phyloP scores from a whole-genome alignment of 179 eudicot genomes.

The Beta corolliflora region DNA sequence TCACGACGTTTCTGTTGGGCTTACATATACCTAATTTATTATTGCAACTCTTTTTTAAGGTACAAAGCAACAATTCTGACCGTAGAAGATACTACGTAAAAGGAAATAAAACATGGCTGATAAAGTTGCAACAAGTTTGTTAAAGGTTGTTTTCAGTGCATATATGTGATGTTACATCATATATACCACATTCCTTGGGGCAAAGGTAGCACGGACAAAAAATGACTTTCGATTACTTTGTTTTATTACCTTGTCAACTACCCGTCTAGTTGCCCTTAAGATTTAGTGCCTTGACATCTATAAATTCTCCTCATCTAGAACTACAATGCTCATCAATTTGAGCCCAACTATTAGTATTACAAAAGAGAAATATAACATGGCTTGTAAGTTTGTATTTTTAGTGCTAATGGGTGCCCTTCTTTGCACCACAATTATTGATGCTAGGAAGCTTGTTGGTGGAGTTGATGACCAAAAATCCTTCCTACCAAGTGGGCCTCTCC shows the following conservation, averaged over 20 bases:
- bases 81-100: background rate
- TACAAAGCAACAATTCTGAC: background rate
- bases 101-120: background rate
- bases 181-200: background rate
- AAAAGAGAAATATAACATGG: conserved; percentile 14
- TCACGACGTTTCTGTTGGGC: conserved; percentile 21
- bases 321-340: conserved; percentile 6
- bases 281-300: conserved; percentile 23
- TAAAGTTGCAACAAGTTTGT: conserved; percentile 14
- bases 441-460: conserved; percentile 35
- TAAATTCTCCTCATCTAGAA: conserved; percentile 19
- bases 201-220: conserved; percentile 24
- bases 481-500: conserved; percentile 6
- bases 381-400: conserved; percentile 22
- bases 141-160: conserved; percentile 9
- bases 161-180: background rate
- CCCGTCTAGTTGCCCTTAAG: conserved; percentile 5
- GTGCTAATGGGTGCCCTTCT: conserved; percentile 35
- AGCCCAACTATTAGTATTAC: background rate
- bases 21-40: background rate
- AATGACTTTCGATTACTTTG: conserved; percentile 6
- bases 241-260: conserved; percentile 20
- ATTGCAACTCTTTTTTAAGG: background rate
- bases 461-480: conserved; percentile 35
- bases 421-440: conserved; percentile 30